A percentile compares a stretch with the other conserved stretches of the same genome.
Conservation (phyloP, 2,329 filamentous ascomycete genomes). For the Bipolaris cookei region DNA sequence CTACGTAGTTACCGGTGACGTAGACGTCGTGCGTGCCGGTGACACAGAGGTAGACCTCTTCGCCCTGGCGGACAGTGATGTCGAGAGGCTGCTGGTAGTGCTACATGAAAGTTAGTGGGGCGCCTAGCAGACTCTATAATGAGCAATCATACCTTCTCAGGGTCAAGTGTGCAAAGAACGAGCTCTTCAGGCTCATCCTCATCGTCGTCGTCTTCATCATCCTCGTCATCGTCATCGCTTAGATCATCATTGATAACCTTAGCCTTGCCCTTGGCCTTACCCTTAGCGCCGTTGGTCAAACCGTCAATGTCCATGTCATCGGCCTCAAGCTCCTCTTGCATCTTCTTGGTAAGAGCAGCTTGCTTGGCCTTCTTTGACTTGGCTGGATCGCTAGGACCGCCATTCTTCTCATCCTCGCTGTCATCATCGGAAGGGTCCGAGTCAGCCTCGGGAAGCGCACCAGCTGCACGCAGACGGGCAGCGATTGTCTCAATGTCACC, state of each 20-base stretch:
- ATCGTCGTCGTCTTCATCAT: slow-evolving; percentile 55
- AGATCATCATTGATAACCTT: slow-evolving; percentile 75
- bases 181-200: slow-evolving; percentile 78
- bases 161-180: slow-evolving; percentile 94
- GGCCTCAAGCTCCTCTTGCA: slow-evolving; percentile 70
- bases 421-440: slow-evolving; percentile 57
- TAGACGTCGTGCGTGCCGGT: slow-evolving; percentile 88
- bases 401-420: slow-evolving; percentile 76
- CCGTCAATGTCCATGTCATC: slow-evolving; percentile 77
- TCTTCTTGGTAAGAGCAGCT: slow-evolving; percentile 76
- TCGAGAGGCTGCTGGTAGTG: slow-evolving; percentile 95
- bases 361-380: slow-evolving; percentile 88
- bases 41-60: slow-evolving; percentile 91
- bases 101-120: slow-evolving; percentile 58
- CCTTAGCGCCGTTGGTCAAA: slow-evolving; percentile 61
- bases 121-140: slow-evolving; percentile 11
- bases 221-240: slow-evolving; percentile 69
- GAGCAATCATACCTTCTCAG: slow-evolving; percentile 76
- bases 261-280: slow-evolving; percentile 58
- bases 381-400: slow-evolving; percentile 86
- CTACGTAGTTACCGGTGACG: slow-evolving; percentile 95
- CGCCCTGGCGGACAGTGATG: slow-evolving; percentile 86
- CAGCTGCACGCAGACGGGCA: slow-evolving; percentile 43
- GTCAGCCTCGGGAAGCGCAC: slow-evolving; percentile 45
- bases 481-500: slow-evolving; percentile 52